A percentile compares a stretch with the other conserved stretches of the same genome.
These are phyloP conservation scores for Chlamydomonas schloesseri DNA, from an alignment of 139 green algal genomes.

Conservation along the genomic window DNA sequence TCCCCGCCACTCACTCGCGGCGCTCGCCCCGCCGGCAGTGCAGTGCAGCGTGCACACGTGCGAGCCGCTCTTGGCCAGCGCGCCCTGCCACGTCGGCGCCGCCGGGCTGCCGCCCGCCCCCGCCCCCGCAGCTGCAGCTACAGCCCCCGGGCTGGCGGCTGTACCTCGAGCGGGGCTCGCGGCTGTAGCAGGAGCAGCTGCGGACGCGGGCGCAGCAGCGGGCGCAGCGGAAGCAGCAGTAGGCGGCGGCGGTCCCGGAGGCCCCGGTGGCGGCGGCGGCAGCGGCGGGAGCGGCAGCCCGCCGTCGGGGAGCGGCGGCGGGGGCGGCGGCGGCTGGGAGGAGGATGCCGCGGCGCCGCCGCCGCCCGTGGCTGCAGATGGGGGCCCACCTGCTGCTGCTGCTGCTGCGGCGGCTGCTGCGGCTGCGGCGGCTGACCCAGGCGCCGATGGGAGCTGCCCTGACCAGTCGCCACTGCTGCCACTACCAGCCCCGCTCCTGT, in stretches of 20 bases:
- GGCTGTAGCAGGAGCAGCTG: no score
- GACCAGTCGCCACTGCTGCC: not conserved
- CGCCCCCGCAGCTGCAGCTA: no score
- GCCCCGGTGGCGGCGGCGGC: not conserved
- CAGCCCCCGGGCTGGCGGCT: no score
- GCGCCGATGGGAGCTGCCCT: not conserved
- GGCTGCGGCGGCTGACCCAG: not conserved
- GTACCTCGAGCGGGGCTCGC: no score
- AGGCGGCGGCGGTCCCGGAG: not conserved
- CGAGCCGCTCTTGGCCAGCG: slow-evolving; percentile 40
- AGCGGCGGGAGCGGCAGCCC: not conserved
- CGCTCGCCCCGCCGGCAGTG: not conserved
- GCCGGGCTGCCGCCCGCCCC: not conserved
- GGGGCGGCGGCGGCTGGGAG: not conserved
- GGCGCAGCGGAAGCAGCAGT: no score
- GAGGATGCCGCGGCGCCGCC: not conserved
- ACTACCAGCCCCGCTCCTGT: no score
- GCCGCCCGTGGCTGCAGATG: not conserved
- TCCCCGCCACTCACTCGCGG: not conserved
- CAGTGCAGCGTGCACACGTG: slow-evolving; percentile 34
- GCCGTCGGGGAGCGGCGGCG: not conserved
- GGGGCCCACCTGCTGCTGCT: not conserved
- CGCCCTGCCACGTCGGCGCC: slow-evolving; percentile 39
- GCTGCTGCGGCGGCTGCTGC: not conserved
- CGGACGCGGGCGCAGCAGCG: no score